phyloP scores from a whole-genome alignment of 2,329 filamentous ascomycete species.

The Colletotrichum eleusines region DNA sequence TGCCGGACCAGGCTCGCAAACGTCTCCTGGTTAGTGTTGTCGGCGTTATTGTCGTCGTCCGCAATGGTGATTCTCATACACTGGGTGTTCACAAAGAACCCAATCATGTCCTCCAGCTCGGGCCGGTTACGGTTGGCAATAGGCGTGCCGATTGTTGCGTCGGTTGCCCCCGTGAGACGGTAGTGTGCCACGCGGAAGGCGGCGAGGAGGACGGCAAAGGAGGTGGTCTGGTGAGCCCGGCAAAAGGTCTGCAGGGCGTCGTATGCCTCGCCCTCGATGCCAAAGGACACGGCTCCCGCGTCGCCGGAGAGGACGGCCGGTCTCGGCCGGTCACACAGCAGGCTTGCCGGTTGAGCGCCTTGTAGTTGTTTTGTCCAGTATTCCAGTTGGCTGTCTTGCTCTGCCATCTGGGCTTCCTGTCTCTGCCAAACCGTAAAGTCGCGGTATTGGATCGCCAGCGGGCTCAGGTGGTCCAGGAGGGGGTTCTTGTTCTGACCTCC shows the following conservation, averaged over 20 bases:
- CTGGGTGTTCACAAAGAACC: constrained; percentile 47
- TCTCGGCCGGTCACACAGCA: constrained; percentile 19
- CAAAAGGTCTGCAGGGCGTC: constrained; percentile 34
- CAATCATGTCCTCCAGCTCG: constrained; percentile 37
- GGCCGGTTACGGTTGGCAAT: constrained; percentile 21
- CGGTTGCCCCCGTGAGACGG: constrained; percentile 45
- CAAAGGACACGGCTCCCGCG: constrained; percentile 7
- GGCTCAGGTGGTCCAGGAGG: constrained; percentile 18
- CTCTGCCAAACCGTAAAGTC: constrained; percentile 46
- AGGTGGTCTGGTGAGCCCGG: constrained; percentile 11
- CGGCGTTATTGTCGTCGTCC: too few species aligned
- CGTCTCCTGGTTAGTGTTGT: too few species aligned
- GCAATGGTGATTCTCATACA: constrained; percentile 44
- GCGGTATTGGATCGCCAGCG: constrained; percentile 45
- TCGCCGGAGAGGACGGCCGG: constrained; percentile 14
- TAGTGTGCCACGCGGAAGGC: constrained; percentile 47
- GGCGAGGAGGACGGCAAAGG: constrained; percentile 43
- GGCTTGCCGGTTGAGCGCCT: constrained; percentile 19
- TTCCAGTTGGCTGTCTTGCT: constrained; percentile 42
- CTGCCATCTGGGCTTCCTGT: constrained; percentile 29
- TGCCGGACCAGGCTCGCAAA: constrained; percentile 43
- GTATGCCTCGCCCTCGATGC: constrained; percentile 29
- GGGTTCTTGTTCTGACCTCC: too few species aligned
- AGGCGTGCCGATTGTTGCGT: constrained; percentile 44
- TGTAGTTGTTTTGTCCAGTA: constrained; percentile 46